phyloP scores from a whole-genome alignment of 805 yeast species.

The Cyberlindnera galapagoensis region DNA sequence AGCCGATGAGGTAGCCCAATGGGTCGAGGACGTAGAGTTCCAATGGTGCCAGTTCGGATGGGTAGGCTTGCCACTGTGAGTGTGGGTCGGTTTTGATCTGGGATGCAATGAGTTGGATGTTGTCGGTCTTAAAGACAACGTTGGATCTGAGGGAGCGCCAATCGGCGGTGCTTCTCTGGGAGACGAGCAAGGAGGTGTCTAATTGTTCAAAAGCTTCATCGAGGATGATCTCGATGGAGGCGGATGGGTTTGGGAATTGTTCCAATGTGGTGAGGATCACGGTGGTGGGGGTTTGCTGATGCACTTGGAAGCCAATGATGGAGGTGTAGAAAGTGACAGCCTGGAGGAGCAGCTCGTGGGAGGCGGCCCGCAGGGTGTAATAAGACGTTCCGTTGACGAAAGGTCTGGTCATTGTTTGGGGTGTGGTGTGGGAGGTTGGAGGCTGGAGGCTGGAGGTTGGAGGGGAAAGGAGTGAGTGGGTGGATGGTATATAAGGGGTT shows the following conservation, averaged over 20 bases:
- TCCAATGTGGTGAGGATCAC: conserved; percentile 28
- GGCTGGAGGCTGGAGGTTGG: neutral
- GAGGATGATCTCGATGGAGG: conserved; percentile 24
- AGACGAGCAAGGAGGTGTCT: conserved; percentile 23
- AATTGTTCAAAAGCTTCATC: conserved; percentile 17
- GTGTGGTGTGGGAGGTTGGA: neutral
- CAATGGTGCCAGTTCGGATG: conserved; percentile 67
- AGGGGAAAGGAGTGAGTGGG: neutral
- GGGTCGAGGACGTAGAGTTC: conserved; percentile 81
- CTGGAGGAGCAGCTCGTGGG: conserved; percentile 33
- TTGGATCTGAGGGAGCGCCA: conserved; percentile 44
- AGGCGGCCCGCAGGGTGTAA: conserved; percentile 47
- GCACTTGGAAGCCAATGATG: conserved; percentile 31
- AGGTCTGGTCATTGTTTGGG: conserved; percentile 22
- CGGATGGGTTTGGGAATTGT: conserved; percentile 23
- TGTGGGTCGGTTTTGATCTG: conserved; percentile 22
- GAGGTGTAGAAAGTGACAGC: conserved; percentile 54
- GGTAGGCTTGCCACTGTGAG: conserved; percentile 49
- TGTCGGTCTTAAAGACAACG: conserved; percentile 29
- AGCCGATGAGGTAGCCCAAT: conserved; percentile 74
- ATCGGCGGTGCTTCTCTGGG: conserved; percentile 30
- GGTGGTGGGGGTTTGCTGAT: conserved; percentile 12
- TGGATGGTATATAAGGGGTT: too few relatives aligned
- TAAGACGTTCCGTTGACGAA: conserved; percentile 53
- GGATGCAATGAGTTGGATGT: conserved; percentile 23